phyloP scores from a whole-genome alignment of 805 yeast species.

The Metschnikowia peoriensis region DNA sequence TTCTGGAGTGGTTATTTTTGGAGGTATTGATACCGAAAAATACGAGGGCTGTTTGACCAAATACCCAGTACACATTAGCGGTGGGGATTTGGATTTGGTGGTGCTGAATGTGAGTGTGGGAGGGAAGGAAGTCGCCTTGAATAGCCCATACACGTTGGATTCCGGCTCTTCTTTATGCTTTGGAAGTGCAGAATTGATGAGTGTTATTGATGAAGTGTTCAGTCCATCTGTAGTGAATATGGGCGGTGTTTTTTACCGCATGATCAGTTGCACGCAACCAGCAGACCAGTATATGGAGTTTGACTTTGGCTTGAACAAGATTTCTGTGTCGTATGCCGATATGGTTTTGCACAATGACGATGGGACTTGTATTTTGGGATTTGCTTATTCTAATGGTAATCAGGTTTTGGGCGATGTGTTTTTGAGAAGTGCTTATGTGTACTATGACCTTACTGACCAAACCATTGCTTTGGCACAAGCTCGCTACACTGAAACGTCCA shows the following conservation, averaged over 20 bases:
- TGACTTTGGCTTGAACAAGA: conserved; percentile 13
- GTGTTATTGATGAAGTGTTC: conserved; percentile 10
- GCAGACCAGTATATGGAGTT: conserved; percentile 13
- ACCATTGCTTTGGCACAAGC: conserved; percentile 17
- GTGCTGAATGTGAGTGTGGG: conserved; percentile 3
- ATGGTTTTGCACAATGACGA: conserved; percentile 11
- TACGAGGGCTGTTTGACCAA: conserved; percentile 20
- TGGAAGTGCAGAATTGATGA: conserved; percentile 3
- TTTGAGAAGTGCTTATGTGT: conserved; percentile 19
- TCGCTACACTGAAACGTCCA: conserved; percentile 6
- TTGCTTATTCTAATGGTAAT: conserved; percentile 8
- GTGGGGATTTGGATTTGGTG: conserved; percentile 7
- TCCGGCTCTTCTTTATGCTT: conserved; percentile 17
- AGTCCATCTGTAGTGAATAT: conserved; percentile 6
- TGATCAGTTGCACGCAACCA: conserved; percentile 16
- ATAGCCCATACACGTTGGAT: conserved; percentile 11
- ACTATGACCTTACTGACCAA: conserved; percentile 18
- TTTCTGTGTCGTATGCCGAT: conserved; percentile 10
- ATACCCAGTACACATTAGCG: conserved; percentile 2
- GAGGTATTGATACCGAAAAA: conserved; percentile 43
- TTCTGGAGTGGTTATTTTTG: conserved; percentile 37
- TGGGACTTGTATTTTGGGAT: conserved; percentile 15
- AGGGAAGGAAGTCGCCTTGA: conserved; percentile 2
- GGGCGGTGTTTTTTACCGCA: conserved; percentile 10
- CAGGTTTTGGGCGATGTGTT: conserved; percentile 18